Evolutionary conservation across 306 rosid genomes (phyloP).

Genomic region (Quercus agrifolia): DNA sequence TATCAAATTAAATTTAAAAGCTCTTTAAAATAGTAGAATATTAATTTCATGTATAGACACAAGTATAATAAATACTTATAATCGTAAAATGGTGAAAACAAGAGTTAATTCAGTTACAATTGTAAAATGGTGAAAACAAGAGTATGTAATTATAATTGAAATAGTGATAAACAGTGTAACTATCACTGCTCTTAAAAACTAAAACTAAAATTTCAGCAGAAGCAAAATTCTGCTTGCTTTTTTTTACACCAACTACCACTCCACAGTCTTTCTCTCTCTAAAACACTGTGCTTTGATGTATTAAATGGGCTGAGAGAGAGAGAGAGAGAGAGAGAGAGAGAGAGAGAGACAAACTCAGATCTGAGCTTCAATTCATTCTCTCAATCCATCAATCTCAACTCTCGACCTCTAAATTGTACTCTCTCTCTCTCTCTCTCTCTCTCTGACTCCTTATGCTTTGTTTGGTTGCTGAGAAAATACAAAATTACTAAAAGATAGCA

Average conservation of each 20-base stretch:
- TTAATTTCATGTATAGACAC: too few relatives aligned
- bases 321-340: neutral
- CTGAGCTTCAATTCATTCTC: slow-evolving; percentile 23
- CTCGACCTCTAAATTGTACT: slow-evolving; percentile 24
- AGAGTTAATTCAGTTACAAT: too few relatives aligned
- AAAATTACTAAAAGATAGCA: too few relatives aligned
- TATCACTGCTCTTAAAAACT: neutral
- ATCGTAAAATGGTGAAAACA: too few relatives aligned
- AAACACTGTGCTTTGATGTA: neutral
- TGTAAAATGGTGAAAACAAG: too few relatives aligned
- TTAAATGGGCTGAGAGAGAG: neutral
- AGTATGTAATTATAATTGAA: too few relatives aligned
- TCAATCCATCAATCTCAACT: slow-evolving; percentile 4
- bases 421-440: neutral
- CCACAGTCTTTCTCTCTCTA: neutral
- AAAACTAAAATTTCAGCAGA: neutral
- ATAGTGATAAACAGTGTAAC: too few relatives aligned
- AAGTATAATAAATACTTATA: too few relatives aligned
- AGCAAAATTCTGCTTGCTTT: neutral
- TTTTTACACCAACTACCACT: slow-evolving; percentile 25
- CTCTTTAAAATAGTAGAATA: too few relatives aligned
- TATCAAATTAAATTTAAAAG: too few relatives aligned
- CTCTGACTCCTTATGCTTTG: neutral
- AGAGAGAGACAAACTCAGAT: slow-evolving; percentile 20
- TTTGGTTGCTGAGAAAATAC: slow-evolving; percentile 19